Percentiles rank a stretch among this genome's conserved stretches.
Evolutionary conservation across 495 filamentous ascomycete species (phyloP).

Genomic region (Recurvomyces mirabilis): DNA sequence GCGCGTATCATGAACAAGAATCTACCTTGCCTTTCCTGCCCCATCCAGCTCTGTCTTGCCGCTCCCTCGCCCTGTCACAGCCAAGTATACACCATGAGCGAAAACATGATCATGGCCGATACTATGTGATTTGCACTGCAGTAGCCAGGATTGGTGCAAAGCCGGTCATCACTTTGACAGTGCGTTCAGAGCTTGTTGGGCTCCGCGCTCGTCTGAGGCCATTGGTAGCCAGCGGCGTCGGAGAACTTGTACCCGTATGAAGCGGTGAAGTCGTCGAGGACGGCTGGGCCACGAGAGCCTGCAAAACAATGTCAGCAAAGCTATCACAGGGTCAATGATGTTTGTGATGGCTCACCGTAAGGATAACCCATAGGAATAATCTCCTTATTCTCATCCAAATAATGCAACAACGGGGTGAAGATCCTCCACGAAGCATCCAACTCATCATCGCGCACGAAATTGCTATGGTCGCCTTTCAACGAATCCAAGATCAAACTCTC

Average conservation of each 20-base stretch:
- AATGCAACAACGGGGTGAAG: conserved; percentile 94
- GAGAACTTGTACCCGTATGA: conserved; percentile 99
- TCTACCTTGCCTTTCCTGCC: too few species aligned
- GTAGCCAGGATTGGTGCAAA: too few species aligned
- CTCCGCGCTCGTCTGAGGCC: conserved; percentile 58
- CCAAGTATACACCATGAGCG: too few species aligned
- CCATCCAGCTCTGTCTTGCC: too few species aligned
- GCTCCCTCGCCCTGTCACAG: too few species aligned
- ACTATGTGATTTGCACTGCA: too few species aligned
- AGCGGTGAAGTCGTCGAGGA: conserved; percentile 94
- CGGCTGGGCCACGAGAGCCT: conserved; percentile 94
- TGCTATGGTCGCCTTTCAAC: conserved; percentile 98
- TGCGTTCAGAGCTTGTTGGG: conserved; percentile 46
- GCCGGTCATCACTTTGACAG: too few species aligned
- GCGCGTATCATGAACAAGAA: too few species aligned
- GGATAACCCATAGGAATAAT: conserved; percentile 99
- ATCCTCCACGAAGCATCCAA: conserved; percentile 97
- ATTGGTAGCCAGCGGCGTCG: conserved; percentile 92
- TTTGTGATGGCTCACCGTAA: conserved; percentile 91
- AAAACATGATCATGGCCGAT: too few species aligned
- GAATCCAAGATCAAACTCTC: conserved; percentile 96
- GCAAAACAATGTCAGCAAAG: conserved; percentile 9
- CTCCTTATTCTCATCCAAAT: conserved; percentile 97
- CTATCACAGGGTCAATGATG: conserved; percentile 8
- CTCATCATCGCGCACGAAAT: conserved; percentile 99